Base-by-base conservation (phyloP, 164 flowering plant species). In the Umbilicus rupestris region DNA sequence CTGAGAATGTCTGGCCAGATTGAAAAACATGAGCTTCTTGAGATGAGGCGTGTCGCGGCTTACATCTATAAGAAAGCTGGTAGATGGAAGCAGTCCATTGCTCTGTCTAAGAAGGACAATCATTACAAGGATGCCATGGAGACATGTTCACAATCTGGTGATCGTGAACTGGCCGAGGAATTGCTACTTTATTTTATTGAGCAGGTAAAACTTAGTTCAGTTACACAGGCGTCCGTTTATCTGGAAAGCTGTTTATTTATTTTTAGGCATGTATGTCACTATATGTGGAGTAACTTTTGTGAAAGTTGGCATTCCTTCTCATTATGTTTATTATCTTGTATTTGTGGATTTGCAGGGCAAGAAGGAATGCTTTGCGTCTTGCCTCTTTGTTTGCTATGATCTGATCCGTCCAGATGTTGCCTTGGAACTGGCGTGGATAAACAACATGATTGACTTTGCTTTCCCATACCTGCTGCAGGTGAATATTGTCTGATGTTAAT, bases 11-110 rank as follows among this genome's bases (percentile, higher is more conserved):
- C 39, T 45, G 37, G 63, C 39, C 90, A 94, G 98, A 82, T 94
- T 80, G 98, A 91, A 84, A 94, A 91, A 68, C 98, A 94, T 47
- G 98, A 94, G 78, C 97, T 94, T 58, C 89, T 94, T 69, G 98
- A 94, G 73, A 94, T 94, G 98, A 89, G 98, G 70, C 88, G 98
- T 58, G 86, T 94, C 68, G 96, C 98, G 66, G 96, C 97, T 17
- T 94, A 94, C 65, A 94, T 94, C 29, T 94, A 94, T 73, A 94
- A 94, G 75, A 94, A 91, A 73, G 97, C 95, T 0, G 96, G 98
- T 22, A 77, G 98, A 67, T 94, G 98, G 98, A 91, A 88, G 87
- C 95, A 87, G 62, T 94, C 98, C 17, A 90, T 94, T 77, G 88
- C 89, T 20, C 70, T 94, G 81, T 94, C 98, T 20, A 94, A 94